Evolutionary conservation across 805 yeast genomes (phyloP), one percentile per base, ranked within the genome.

Genomic region (Nakazawaea ambrosiae): DNA sequence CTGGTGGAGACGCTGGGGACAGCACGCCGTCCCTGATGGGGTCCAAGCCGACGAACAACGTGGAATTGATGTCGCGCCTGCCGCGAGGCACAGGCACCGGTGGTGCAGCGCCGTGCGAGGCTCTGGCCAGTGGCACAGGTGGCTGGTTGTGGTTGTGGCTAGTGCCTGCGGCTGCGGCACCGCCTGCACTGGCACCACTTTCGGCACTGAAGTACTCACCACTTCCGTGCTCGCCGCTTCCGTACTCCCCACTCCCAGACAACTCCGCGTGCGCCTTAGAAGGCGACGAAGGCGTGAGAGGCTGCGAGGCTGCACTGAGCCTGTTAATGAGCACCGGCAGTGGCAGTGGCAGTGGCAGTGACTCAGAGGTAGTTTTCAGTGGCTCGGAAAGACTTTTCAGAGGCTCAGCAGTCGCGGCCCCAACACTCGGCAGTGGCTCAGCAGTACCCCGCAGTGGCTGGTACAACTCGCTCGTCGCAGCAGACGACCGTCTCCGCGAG

Each of bases 11-110:
- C n/a, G n/a, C n/a, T n/a, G 9, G 8, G 9, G 16, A 74, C 55
- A 10, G 10, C 24, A 22, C 10, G 10, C 24, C 24, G 24, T 22
- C 24, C 24, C 10, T 7, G 20, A 22, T 22, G 10, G 48, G 51
- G 4, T 69, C 69, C 39, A 70, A 52, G 39, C 68, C 61, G 22
- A 66, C 66, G 57, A 71, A 73, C 19, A 68, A 49, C 44, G 63
- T 70, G 2, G 76, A 69, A 41, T 65, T 63, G 29, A 66, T 60
- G 28, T 68, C 70, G 40, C 60, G 59, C 48, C 69, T 55, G 37
- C 54, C 58, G 48, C 63, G 57, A 1, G 61, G 48, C 6, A 49
- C 41, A 38, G 61, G 63, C 18, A 58, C 63, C 18, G 61, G 65
- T 18, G 62, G 63, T 34, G 37, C 10, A 3, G 19, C 33, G n/a